Base-by-base conservation (phyloP, 2,329 filamentous ascomycete genomes). In the Aurifilum marmelostoma region DNA sequence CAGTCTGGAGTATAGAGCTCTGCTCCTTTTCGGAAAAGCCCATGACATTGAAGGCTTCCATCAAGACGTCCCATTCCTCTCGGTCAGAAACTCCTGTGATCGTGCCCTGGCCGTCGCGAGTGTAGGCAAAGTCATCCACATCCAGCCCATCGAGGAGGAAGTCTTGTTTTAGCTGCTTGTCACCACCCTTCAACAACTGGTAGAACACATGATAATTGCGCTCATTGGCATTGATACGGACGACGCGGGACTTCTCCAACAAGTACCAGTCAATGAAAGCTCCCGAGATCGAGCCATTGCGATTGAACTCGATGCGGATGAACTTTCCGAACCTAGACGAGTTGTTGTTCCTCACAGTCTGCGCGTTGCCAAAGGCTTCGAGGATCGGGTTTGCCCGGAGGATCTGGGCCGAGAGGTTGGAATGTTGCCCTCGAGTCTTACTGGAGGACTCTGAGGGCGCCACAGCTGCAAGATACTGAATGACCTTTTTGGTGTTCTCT, bases 251-350 rank as follows among this genome's bases (percentile, higher is more conserved):
- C 80, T 99, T 99, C 77, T 99, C 96, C 18, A 99, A 83, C 0
- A 99, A 85, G 80, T 98, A 99, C 96, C 96, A 99, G 78, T 99
- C 94, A 73, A 99, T 98, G 81, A 94, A 97, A 29, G 96, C 96
- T 47, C 97, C 97, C 4, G 92, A 92, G 73, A 99, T 99, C 67
- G 96, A 92, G 37, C 97, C 97, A 47, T 88, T 88, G 32, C 92
- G 87, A 43, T 89, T 93, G 80, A 99, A 97, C 77, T 97, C 94
- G 76, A 99, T 99, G 63, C 97, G 88, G 77, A 99, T 99, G 76
- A 99, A 99, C 79, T 99, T 99, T 77, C 96, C 96, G 76, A 99
- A 99, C 72, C 96, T 90, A 6, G 96, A 99, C 0, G 96, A 99
- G 78, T 99, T 99, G 82, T 99, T 96, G 79, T 99, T 99, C 66